Base-by-base conservation (phyloP, 1,284 basidiomycete species). In the Anthracocystis walkeri region DNA sequence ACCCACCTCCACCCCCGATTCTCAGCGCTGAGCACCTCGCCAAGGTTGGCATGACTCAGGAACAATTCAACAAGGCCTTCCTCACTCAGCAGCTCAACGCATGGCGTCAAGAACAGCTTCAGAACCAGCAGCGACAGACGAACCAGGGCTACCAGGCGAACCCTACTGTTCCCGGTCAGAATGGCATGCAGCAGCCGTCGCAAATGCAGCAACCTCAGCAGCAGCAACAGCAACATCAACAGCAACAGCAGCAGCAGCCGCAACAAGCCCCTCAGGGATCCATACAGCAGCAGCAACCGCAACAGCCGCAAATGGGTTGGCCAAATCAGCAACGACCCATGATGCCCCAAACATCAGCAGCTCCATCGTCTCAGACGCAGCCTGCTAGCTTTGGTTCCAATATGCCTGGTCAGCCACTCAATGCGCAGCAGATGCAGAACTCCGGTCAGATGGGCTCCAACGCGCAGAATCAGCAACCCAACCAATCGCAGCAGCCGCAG, bases 41-140 rank as follows among this genome's bases (percentile, higher is more conserved):
- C 25, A 69, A 69, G 46, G 45, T 77, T 27, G 68, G 65, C 29
- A 67, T 77, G 69, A 70, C 70, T 20, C 72, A 75, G 35, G 75
- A 79, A 40, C 77, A 81, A 53, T 71, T 81, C 51, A 64, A 68
- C 50, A 74, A 74, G 58, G 73, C 59, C 20, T 75, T 69, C 68
- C 57, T 75, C 18, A 58, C 58, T 21, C 62, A 71, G 16, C 75
- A 78, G 58, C 64, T 74, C 41, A 75, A 67, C 31, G 56, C 44
- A 25, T 78, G 72, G 72, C 60, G 73, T 23, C 65, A 68, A 40
- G 71, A 68, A 52, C 67, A 79, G 27, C 41, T 73, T 2, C 74
- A 78, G 50, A 75, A 74, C 49, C 65, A 74, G 51, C 73, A 76
- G 52, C 56, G 67, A 50, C 67, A 74, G 52, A 42, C 71, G 52